Base-by-base conservation (phyloP, 2,329 filamentous ascomycete species). In the Myrmaecium sp. region DNA sequence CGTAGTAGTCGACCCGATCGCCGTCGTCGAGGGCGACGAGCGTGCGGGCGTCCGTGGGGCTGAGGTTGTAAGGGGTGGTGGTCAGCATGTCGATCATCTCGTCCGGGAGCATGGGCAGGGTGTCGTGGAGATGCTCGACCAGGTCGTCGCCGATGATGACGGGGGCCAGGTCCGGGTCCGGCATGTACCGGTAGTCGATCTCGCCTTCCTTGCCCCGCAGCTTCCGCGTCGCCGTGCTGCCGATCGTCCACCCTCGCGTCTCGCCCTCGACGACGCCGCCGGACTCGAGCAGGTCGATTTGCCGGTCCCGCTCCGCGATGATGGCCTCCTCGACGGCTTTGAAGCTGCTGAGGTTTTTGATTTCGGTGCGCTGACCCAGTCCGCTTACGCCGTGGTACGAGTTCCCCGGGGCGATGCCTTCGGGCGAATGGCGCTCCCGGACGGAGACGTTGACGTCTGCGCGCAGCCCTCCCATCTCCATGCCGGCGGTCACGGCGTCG, bases 101-200 rank as follows among this genome's bases (percentile, higher is more conserved):
- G 37, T 93, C 83, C 0, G 84, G 82, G 6, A 78, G 57, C 13
- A 68, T 60, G 4, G 81, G 79, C 32, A 93, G 54, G 0, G 64
- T 75, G 1, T 51, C 38, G 12, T 52, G 55, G 9, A 95, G 58
- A 35, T 74, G 60, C 4, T 60, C 44, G 4, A 94, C 57, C 1
- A 95, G 60, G 30, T 79, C 72, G 32, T 62, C 45, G 5, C 72
- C 73, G 33, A 98, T 76, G 3, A 83, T 47, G 2, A 98, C 60
- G 2, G 89, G 82, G 0, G 69, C 66, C 9, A 98, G 62, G 46
- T 98, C 89, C 4, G 89, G 81, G 47, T 98, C 89, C 0, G 89
- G 86, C 86, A 98, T 95, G 47, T 98, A 98, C 21, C 89, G 67
- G 51, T 98, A 98, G 51, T 98, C 89, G 5, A 95, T 83, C 45